A percentile compares a stretch with the other conserved stretches of the same genome.
Evolutionary conservation across 2,329 filamentous ascomycete genomes (phyloP).

Genomic region (Pseudogymnoascus sp.): DNA sequence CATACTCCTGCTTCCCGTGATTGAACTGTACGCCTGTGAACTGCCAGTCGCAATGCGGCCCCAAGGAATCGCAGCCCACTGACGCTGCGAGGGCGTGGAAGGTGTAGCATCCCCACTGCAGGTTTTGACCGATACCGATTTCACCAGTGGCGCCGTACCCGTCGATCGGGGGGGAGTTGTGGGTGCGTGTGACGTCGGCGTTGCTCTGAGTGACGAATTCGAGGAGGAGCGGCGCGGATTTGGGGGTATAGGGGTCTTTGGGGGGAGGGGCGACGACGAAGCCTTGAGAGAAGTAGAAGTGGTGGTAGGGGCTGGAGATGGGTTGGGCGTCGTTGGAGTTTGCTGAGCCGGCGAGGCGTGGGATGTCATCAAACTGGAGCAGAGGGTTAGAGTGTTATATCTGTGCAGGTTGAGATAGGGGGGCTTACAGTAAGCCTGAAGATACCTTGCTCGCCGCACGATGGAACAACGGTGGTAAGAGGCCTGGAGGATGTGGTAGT

Average conservation of each 20-base stretch:
- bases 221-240: slow-evolving; percentile 24
- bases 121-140: slow-evolving; percentile 12
- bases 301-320: slow-evolving; percentile 27
- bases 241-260: slow-evolving; percentile 24
- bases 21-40: slow-evolving; percentile 30
- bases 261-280: slow-evolving; percentile 27
- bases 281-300: slow-evolving; percentile 30
- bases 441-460: slow-evolving; percentile 22
- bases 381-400: slow-evolving; percentile 10
- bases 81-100: slow-evolving; percentile 29
- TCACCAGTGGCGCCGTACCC: neutral
- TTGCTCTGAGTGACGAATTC: slow-evolving; percentile 27
- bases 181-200: neutral
- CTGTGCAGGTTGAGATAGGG: neutral
- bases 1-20: slow-evolving; percentile 13
- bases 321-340: slow-evolving; percentile 19
- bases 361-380: slow-evolving; percentile 25
- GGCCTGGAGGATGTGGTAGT: neutral
- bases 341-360: slow-evolving; percentile 17
- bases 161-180: neutral
- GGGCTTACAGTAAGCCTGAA: slow-evolving; percentile 23
- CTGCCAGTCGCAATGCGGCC: slow-evolving; percentile 29
- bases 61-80: slow-evolving; percentile 32
- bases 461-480: neutral
- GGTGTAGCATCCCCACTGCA: slow-evolving; percentile 29